Conservation (phyloP, 2,329 filamentous ascomycete genomes). For the Thielaviopsis populi region DNA sequence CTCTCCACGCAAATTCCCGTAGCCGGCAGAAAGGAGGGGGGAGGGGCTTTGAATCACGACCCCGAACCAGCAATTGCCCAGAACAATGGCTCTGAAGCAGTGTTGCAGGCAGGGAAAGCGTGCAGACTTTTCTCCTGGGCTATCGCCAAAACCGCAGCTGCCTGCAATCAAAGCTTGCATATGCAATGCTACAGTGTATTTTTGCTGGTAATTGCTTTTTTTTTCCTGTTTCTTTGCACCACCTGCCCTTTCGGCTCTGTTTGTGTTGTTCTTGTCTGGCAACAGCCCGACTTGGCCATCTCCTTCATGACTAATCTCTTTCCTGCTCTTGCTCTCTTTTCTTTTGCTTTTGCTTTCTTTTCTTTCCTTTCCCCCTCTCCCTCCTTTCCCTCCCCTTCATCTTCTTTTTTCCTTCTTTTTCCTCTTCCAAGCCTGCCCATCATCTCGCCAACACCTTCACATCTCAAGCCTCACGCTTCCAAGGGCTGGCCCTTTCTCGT, state of each 20-base stretch:
- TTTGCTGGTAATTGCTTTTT: not conserved
- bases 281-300: not conserved
- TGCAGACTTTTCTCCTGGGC: conserved; percentile 3
- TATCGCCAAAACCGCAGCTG: conserved; percentile 1
- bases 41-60: not conserved
- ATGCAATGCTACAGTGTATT: not conserved
- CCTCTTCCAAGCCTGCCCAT: not conserved
- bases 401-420: conserved; percentile 2
- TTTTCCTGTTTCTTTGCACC: not conserved
- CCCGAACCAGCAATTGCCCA: not conserved
- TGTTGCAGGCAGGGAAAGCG: not conserved
- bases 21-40: not conserved
- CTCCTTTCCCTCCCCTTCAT: not conserved
- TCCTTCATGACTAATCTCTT: not conserved
- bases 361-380: not conserved
- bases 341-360: not conserved
- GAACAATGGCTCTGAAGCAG: not conserved
- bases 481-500: conserved; percentile 3
- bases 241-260: not conserved
- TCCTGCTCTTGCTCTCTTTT: not conserved
- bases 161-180: conserved; percentile 4
- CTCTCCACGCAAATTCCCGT: too few relatives aligned
- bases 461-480: conserved; percentile 2
- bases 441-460: conserved; percentile 4
- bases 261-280: not conserved